phyloP scores from a whole-genome alignment of 208 protist species.

The Leptomonas seymouri region DNA sequence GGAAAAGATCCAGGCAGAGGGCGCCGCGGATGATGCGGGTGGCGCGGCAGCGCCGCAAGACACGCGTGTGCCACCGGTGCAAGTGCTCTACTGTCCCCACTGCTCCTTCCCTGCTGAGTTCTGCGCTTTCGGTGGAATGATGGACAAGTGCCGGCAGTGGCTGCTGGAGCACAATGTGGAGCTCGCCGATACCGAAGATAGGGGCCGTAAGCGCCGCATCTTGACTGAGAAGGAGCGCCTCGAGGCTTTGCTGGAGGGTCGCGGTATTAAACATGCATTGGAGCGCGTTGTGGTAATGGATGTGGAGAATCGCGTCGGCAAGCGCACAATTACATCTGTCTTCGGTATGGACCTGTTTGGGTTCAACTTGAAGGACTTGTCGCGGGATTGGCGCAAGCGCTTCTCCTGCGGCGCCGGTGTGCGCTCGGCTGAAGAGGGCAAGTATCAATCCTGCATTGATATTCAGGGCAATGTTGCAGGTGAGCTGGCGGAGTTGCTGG shows the following conservation, averaged over 20 bases:
- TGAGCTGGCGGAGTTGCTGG: constrained; percentile 74
- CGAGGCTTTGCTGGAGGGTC: constrained; percentile 74
- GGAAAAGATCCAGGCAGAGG: constrained; percentile 1
- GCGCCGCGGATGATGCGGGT: constrained; percentile 10
- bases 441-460: constrained; percentile 75
- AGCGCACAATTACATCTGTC: constrained; percentile 74
- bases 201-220: constrained; percentile 76
- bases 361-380: constrained; percentile 84
- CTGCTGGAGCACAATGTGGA: constrained; percentile 85
- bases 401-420: constrained; percentile 88
- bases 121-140: constrained; percentile 92
- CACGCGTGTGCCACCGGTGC: constrained; percentile 51
- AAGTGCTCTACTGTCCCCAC: constrained; percentile 91
- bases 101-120: constrained; percentile 93
- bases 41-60: constrained; percentile 37
- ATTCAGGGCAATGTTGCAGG: constrained; percentile 79
- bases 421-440: constrained; percentile 57
- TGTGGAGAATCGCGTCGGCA: constrained; percentile 57
- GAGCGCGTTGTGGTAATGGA: constrained; percentile 77
- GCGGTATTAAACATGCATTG: constrained; percentile 80
- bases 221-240: constrained; percentile 85
- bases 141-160: constrained; percentile 92
- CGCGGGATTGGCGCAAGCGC: constrained; percentile 80
- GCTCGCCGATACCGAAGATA: constrained; percentile 81
- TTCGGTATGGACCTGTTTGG: constrained; percentile 88